A percentile compares a stretch with the other conserved stretches of the same genome.
Conservation (phyloP, 768 basidiomycete genomes). For the Punctularia strigosozonata region DNA sequence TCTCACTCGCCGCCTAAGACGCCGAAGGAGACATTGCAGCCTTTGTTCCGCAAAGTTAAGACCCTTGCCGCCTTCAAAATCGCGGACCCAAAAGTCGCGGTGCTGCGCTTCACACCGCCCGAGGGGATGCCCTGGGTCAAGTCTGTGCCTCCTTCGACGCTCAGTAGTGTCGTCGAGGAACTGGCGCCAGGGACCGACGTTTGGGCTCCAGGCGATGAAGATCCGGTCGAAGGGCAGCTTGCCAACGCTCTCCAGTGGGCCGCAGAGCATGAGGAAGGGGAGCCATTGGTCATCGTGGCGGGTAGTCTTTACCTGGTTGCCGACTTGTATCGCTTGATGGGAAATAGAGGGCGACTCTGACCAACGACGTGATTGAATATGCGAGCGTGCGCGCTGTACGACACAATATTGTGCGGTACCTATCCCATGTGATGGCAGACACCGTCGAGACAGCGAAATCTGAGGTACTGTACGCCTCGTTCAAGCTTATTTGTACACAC, state of each 20-base stretch:
- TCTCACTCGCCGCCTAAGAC: slow-evolving; percentile 85
- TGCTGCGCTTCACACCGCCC: slow-evolving; percentile 58
- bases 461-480: too few relatives aligned
- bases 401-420: too few relatives aligned
- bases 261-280: slow-evolving; percentile 10
- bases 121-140: slow-evolving; percentile 95
- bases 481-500: too few relatives aligned
- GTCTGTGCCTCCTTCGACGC: slow-evolving; percentile 38
- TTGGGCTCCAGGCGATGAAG: slow-evolving; percentile 28
- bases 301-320: slow-evolving; percentile 94
- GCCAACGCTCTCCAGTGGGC: slow-evolving; percentile 40
- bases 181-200: slow-evolving; percentile 35
- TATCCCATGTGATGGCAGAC: too few relatives aligned
- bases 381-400: too few relatives aligned
- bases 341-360: too few relatives aligned
- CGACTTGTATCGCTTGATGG: slow-evolving; percentile 65
- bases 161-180: slow-evolving; percentile 31
- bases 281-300: slow-evolving; percentile 55
- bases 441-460: too few relatives aligned
- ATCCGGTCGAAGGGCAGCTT: slow-evolving; percentile 22
- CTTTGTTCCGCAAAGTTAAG: slow-evolving; percentile 42
- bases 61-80: slow-evolving; percentile 6
- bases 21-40: slow-evolving; percentile 55
- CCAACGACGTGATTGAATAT: too few relatives aligned
- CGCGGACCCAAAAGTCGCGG: slow-evolving; percentile 35